Evolutionary conservation across 2,329 filamentous ascomycete genomes (phyloP), one percentile per base, ranked within the genome.

Genomic region (Botrytis byssoidea): DNA sequence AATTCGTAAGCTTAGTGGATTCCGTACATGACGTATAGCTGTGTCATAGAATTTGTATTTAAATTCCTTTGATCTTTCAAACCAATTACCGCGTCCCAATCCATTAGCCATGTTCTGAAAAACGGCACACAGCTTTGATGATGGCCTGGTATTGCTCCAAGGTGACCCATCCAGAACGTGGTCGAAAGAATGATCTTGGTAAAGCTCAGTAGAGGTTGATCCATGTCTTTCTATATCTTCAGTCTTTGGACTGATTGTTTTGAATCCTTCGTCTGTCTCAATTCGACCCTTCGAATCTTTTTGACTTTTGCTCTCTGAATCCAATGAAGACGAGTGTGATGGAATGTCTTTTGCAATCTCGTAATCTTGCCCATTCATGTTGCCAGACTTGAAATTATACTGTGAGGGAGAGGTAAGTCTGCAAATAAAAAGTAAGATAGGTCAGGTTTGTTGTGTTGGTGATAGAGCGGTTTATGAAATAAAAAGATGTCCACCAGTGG

Each of bases 261-360:
- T 22, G 4, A 1, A 10, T 12, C 29, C 32, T 5, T 32, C 57
- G 4, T 35, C 57, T 35, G 22, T 35, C 20, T 60, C 8, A 22
- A 2, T 12, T 1, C 6, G 4, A 51, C 1, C 1, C 0, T 9
- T 59, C 20, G 4, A 22, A 18, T 59, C 0, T 9, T 35, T 8
- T 4, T 59, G 7, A 35, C 5, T 6, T 6, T 6, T 22, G 29
- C 14, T 59, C 8, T 18, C 16, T 59, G 29, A 32, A 0, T 59
- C 3, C 18, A 9, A 32, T 4, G 29, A 22, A 32, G 57, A 6
- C 29, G 57, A 35, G 3, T 3, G 22, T 22, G 55, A 35, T 35
- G 5, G 57, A 22, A 10, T 22, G 0, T 60, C 9, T 35, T 60
- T 4, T 25, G 4, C 4, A 0, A 57, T 57, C 29, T 59, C 55